phyloP scores from a whole-genome alignment of 192 early-diverging fungal genomes.

The Diversispora eburnea region DNA sequence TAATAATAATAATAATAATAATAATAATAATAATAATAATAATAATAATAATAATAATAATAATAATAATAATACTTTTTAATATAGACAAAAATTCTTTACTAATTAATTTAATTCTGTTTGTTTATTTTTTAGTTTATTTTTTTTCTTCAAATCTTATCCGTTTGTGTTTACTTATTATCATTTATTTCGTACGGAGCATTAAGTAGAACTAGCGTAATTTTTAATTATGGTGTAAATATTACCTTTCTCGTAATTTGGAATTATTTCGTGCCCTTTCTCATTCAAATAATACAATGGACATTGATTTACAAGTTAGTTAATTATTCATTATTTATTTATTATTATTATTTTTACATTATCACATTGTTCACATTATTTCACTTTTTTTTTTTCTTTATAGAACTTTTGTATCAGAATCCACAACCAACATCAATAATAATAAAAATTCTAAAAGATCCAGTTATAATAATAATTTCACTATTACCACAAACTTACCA shows the following conservation, averaged over 20 bases:
- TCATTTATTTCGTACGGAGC: background rate
- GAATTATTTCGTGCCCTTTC: background rate
- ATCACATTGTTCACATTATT: background rate
- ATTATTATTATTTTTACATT: background rate
- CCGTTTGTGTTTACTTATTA: background rate
- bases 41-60: no score
- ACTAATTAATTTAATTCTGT: background rate
- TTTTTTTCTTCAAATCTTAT: background rate
- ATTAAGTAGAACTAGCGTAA: background rate
- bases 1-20: no score
- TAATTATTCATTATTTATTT: background rate
- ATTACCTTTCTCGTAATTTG: background rate
- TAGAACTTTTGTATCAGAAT: no score
- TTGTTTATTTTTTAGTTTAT: no score
- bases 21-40: no score
- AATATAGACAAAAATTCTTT: background rate
- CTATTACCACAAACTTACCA: no score
- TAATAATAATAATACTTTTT: no score
- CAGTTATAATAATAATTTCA: no score
- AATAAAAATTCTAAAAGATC: no score
- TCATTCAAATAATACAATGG: constrained; percentile 5
- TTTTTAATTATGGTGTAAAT: background rate
- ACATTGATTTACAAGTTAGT: background rate
- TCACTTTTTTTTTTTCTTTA: background rate
- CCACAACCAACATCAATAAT: no score